Percentiles rank a stretch among this genome's conserved stretches.
phyloP scores from a whole-genome alignment of 2,329 filamentous ascomycete species.

The Teratosphaeria destructans region DNA sequence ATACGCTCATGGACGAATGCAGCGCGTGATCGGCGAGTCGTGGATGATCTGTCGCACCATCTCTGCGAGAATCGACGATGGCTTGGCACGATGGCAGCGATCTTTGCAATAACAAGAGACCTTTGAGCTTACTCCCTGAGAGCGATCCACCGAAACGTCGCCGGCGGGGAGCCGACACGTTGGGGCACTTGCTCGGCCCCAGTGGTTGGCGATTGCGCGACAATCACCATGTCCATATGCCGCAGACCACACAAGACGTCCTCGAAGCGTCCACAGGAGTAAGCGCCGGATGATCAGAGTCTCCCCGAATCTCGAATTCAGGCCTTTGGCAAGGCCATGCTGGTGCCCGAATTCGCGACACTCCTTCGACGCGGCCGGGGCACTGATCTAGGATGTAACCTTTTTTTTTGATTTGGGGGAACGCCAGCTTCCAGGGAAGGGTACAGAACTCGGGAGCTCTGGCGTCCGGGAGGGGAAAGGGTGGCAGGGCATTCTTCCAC shows the following conservation, averaged over 20 bases:
- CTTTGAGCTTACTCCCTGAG: background rate
- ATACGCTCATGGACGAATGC: conserved; percentile 34
- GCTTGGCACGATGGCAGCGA: background rate
- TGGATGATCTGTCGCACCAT: background rate
- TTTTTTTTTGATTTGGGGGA: background rate
- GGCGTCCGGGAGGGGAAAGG: background rate
- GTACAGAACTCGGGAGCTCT: background rate
- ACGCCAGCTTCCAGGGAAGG: background rate
- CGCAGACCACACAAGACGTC: background rate
- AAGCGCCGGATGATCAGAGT: too few species aligned
- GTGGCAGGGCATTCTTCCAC: background rate
- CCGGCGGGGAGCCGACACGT: background rate
- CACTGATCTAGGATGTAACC: background rate
- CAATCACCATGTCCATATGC: background rate
- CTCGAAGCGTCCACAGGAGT: too few species aligned
- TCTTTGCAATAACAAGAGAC: background rate
- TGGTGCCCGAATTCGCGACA: background rate
- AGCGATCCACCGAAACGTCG: background rate
- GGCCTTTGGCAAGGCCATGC: background rate
- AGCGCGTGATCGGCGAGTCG: background rate
- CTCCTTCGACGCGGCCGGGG: background rate
- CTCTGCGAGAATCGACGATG: background rate
- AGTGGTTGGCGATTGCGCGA: background rate
- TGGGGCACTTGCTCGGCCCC: background rate
- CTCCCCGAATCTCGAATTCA: background rate